Percentiles rank a stretch among this genome's conserved stretches.
Conservation (phyloP, 106 monocot genomes). For the Dioscorea zingiberensis region DNA sequence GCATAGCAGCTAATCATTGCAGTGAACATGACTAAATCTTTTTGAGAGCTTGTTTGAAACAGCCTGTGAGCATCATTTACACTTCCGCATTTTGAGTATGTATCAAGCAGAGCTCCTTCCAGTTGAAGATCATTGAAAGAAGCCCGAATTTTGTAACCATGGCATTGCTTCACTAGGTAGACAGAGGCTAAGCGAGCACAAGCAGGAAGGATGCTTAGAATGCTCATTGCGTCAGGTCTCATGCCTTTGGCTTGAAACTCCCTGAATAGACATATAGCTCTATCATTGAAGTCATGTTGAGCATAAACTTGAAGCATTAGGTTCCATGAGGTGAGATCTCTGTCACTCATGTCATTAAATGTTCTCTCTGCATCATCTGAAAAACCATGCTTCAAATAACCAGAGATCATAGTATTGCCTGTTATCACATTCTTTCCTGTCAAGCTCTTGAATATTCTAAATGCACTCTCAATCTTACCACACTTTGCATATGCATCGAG, state of each 20-base stretch:
- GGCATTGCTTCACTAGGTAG: constrained; percentile 45
- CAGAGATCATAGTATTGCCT: constrained; percentile 51
- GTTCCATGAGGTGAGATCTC: constrained; percentile 56
- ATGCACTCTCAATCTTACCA: constrained; percentile 23
- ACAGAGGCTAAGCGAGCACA: constrained; percentile 35
- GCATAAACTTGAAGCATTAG: constrained; percentile 49
- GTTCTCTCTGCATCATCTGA: constrained; percentile 37
- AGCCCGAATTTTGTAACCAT: constrained; percentile 39
- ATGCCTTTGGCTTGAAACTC: constrained; percentile 26
- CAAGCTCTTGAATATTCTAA: constrained; percentile 19
- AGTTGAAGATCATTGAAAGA: constrained; percentile 32
- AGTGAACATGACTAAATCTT: constrained; percentile 51
- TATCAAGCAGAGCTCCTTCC: constrained; percentile 43
- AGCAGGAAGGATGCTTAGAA: constrained; percentile 48
- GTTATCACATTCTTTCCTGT: constrained; percentile 34
- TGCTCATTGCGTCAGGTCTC: constrained; percentile 31
- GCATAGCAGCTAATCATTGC: constrained; percentile 53
- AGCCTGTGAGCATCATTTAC: constrained; percentile 31
- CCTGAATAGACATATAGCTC: constrained; percentile 32
- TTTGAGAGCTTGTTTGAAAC: constrained; percentile 21
- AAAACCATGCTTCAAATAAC: constrained; percentile 42
- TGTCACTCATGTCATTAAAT: constrained; percentile 41
- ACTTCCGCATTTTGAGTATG: constrained; percentile 74
- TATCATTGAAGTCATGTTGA: constrained; percentile 22
- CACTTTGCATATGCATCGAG: constrained; percentile 53